Conservation (phyloP, 2,329 filamentous ascomycete genomes). For the Talaromyces sp. region DNA sequence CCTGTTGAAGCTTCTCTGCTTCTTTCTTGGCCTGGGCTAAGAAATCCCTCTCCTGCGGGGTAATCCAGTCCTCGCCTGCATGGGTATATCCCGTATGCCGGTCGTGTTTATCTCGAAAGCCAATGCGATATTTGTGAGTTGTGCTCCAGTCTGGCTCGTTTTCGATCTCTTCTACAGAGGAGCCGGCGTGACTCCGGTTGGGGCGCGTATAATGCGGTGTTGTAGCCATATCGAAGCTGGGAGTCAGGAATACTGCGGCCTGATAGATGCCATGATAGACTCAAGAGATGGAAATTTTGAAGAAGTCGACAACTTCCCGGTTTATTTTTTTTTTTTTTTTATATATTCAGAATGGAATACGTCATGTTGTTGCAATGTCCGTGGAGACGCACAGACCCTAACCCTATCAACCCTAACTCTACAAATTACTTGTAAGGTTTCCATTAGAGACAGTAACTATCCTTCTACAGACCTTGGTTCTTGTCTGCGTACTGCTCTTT, state of each 20-base stretch:
- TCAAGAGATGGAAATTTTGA: no score
- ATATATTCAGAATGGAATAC: background rate
- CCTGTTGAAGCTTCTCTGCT: background rate
- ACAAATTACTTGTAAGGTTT: no score
- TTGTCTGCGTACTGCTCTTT: no score
- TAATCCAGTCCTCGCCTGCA: background rate
- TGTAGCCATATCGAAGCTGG: background rate
- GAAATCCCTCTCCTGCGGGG: background rate
- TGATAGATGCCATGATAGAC: background rate
- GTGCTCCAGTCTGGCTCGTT: constrained; percentile 12
- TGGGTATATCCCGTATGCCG: constrained; percentile 1
- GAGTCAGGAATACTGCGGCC: background rate
- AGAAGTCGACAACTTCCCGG: no score
- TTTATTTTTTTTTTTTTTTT: no score
- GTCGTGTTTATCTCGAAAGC: background rate
- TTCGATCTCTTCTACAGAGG: constrained; percentile 5
- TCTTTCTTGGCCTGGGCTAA: constrained; percentile 6
- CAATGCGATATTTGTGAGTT: background rate
- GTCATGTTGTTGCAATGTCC: background rate
- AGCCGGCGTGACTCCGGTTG: background rate
- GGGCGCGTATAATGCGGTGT: background rate
- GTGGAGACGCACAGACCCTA: background rate
- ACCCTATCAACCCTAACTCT: background rate
- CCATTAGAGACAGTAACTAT: no score
- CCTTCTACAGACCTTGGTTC: no score